These are phyloP conservation scores for Aspergillus cavernicola DNA, from an alignment of 495 filamentous ascomycete genomes.

Conservation along the genomic window DNA sequence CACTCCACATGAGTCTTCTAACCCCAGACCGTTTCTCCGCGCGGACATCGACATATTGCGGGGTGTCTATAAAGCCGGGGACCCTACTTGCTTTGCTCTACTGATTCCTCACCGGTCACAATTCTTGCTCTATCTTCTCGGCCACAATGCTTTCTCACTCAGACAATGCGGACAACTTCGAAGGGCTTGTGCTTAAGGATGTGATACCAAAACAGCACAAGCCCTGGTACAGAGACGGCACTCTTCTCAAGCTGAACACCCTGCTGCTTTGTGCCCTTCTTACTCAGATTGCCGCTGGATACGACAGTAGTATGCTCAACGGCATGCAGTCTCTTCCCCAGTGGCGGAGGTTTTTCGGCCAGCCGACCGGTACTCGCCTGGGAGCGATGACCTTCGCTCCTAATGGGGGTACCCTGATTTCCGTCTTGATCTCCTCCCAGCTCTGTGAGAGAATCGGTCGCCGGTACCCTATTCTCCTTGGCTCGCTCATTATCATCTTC, in stretches of 20 bases:
- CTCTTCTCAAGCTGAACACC: conserved; percentile 6
- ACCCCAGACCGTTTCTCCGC: background rate
- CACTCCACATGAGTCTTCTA: too few relatives aligned
- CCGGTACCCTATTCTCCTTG: conserved; percentile 45
- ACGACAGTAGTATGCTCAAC: conserved; percentile 13
- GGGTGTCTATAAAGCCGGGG: background rate
- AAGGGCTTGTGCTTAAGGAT: conserved; percentile 7
- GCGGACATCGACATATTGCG: background rate
- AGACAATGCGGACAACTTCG: conserved; percentile 1
- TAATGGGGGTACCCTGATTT: conserved; percentile 2
- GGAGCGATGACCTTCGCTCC: conserved; percentile 10
- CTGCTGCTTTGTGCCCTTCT: conserved; percentile 5
- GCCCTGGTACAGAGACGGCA: conserved; percentile 1
- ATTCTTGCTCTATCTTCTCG: background rate
- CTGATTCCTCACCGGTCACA: too few relatives aligned
- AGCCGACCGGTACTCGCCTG: conserved; percentile 6
- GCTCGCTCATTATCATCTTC: conserved; percentile 45
- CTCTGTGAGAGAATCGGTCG: conserved; percentile 44
- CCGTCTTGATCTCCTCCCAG: conserved; percentile 6
- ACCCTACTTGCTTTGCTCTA: too few relatives aligned
- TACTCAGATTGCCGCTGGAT: conserved; percentile 8
- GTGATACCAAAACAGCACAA: background rate
- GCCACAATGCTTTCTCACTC: too few relatives aligned
- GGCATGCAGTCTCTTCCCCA: conserved; percentile 11
- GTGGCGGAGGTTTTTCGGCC: conserved; percentile 2